Base-by-base conservation (phyloP, 176 grass and related monocot species). In the Oryza nivara region DNA sequence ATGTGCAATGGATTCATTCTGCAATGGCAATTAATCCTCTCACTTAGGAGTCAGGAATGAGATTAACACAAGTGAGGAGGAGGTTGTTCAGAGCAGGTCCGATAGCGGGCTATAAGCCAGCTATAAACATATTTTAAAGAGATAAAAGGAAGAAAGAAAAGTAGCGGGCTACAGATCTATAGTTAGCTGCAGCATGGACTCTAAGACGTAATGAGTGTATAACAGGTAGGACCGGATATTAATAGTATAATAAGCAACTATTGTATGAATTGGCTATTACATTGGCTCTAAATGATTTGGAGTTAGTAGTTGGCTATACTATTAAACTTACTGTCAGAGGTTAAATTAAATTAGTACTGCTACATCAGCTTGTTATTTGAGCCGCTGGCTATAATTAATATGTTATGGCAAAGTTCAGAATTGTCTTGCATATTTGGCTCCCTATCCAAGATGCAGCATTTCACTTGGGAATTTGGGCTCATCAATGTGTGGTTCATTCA, bases 371-470 rank as follows among this genome's bases (percentile, higher is more conserved):
- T 49, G 45, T 81, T 13, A 67, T 58, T 36, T 81, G 32, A 75
- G 20, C 52, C 28, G 11, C 7, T 30, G 52, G 48, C 3, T n/a
- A 56, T n/a, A 56, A 36, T n/a, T n/a, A 56, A 36, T 77, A 60
- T 22, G 13, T 77, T 61, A 63, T 67, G 4, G 43, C 9, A 65
- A 61, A 38, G 54, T 60, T 32, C 56, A 80, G 35, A 22, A 9
- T 15, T 68, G 11, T 70, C 69, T 25, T 60, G 11, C 30, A 58
- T 56, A 12, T 74, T 67, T 6, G 80, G 70, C 87, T 86, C 79
- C 26, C 32, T 80, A 9, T 83, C 41, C 90, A 79, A 89, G 79
- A 87, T 84, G 28, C 69, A 16, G 74, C 68, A 83, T 76, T 36
- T 80, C 79, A 67, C 68, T 43, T 87, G 67, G 72, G 69, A 67